Conservation (phyloP, 805 yeast genomes). For the Brettanomyces naardenensis region DNA sequence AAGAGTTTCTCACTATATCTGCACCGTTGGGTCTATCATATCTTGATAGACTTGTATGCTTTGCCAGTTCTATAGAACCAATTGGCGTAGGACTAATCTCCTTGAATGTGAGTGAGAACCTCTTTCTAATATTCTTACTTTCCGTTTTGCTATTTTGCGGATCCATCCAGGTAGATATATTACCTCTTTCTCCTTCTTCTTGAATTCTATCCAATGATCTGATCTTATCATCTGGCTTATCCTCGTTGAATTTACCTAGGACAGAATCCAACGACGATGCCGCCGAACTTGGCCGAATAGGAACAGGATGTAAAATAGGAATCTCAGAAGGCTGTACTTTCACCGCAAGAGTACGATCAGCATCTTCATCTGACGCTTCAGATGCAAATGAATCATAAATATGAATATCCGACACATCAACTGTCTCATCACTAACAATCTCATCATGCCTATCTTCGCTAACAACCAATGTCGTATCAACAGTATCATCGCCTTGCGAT, state of each 20-base stretch:
- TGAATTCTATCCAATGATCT: background rate
- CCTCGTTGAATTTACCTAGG: conserved; percentile 17
- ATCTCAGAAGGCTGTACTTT: background rate
- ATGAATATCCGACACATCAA: background rate
- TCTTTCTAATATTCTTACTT: conserved; percentile 11
- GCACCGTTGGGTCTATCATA: background rate
- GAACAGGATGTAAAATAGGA: conserved; percentile 16
- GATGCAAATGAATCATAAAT: background rate
- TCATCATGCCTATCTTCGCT: background rate
- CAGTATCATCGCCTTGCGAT: background rate
- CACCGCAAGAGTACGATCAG: background rate
- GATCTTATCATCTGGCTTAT: conserved; percentile 6
- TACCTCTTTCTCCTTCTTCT: conserved; percentile 6
- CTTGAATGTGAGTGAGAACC: conserved; percentile 15
- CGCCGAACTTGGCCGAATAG: conserved; percentile 15
- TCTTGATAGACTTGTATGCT: background rate
- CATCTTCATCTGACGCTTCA: background rate
- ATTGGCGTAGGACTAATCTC: conserved; percentile 1
- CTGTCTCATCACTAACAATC: background rate
- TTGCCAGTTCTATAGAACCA: background rate
- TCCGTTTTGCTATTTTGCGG: conserved; percentile 22
- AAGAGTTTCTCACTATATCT: conserved; percentile 1
- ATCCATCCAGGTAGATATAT: conserved; percentile 46
- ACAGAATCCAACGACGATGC: conserved; percentile 22
- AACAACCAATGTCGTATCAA: background rate